Base-by-base conservation (phyloP, 2,329 filamentous ascomycete species). In the Aspergillus viridinutans region DNA sequence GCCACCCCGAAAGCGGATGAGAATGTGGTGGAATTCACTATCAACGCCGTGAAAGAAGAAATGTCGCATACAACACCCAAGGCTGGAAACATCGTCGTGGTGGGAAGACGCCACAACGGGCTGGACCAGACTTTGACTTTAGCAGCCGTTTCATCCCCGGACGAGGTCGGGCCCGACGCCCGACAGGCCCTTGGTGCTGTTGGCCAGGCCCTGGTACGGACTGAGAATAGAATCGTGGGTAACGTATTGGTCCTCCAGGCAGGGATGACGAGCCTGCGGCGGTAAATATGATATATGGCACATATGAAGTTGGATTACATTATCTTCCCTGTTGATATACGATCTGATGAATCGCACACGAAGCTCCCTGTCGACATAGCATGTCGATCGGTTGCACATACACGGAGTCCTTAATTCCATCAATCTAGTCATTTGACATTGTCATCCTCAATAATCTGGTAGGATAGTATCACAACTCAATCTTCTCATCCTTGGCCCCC, bases 191-290 rank as follows among this genome's bases (percentile, higher is more conserved):
- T 77, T 23, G 75, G 75, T 4, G 59, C 67, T 1, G 57, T 76
- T 3, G 73, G 69, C 2, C 68, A 73, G 14, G 71, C 68, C 4
- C 68, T 78, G 69, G 78, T 80, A 56, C 72, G 88, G n/a, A 80
- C 85, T 47, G 79, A 80, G 52, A 79, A 78, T 48, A 82, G 80
- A 12, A 72, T 89, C n/a, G 82, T 80, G 61, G 84, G 86, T 0
- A 90, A 88, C 70, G 74, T 92, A 26, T 75, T 92, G 53, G 83
- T 92, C 54, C 80, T 92, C 28, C 86, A 90, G 73, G 87, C 87
- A 40, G 78, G 73, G 4, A n/a, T 4, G 17, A 23, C 4, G 0
- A n/a, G 8, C 20, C 3, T 35, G 17, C 26, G 7, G 5, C 49
- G 8, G 26, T 51, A 40, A 40, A 51, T 51, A 25, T 17, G 29